Evolutionary conservation across 345 rosid genomes (phyloP), one percentile per base, ranked within the genome.

Genomic region (Clausena lansium): DNA sequence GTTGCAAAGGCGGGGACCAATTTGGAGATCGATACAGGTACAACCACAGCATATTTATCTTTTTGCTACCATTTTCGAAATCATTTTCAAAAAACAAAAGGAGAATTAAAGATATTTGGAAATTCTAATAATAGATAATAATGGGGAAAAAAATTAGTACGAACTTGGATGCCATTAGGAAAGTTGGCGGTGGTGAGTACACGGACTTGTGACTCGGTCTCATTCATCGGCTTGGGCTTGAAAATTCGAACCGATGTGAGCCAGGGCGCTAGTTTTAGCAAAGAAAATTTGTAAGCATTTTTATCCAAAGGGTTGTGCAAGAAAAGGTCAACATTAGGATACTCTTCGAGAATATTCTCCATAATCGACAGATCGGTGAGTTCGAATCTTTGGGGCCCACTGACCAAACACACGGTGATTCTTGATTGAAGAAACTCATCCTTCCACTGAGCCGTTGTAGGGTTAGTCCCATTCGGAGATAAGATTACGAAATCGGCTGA

Each of bases 161-260:
- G 10, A 57, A 94, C 99, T 97, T 94, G 97, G 70, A 96, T 96
- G 63, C 99, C 99, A 62, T 90, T 92, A 0, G 99, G 98, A 4
- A 97, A 94, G 80, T 89, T 79, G 72, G 85, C 75, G 35, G 92
- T 88, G 60, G 97, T 91, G 76, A 96, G 97, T 32, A 96, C 98
- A 15, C 94, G 91, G 74, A 79, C 33, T 82, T 89, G 83, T 14
- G 88, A 70, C 59, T 83, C 86, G 39, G 97, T 87, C 80, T 92
- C 87, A 0, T 78, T 83, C 35, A 94, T 67, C 33, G 70, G 77
- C n/a, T 39, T 28, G 28, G 94, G 97, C 45, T 75, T 70, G 64
- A 94, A 94, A 62, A 96, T 89, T 24, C 97, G 89, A 73, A 96
- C 88, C 78, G 89, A 73, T 13, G 94, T 95, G 32, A 96, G 80